Conservation (phyloP, 2,329 filamentous ascomycete species). For the Botrytis fragariae region DNA sequence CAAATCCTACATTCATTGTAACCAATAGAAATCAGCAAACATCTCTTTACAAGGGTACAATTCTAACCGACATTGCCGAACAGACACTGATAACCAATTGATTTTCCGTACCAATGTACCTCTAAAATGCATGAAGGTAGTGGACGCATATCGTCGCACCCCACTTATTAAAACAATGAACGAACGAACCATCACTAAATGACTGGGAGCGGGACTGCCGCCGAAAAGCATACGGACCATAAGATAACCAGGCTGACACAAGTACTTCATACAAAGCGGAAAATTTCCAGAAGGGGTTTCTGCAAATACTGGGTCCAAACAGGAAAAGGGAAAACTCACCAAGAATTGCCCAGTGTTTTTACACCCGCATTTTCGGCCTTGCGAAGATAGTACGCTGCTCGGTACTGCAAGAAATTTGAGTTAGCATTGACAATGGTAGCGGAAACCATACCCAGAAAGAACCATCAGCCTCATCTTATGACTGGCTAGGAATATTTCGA, state of each 20-base stretch:
- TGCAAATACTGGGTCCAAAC: not conserved
- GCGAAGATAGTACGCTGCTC: slow-evolving; percentile 85
- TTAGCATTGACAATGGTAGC: not conserved
- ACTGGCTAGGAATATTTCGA: slow-evolving; percentile 30
- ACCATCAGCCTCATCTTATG: slow-evolving; percentile 48
- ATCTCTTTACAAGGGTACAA: slow-evolving; percentile 8
- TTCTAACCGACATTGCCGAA: slow-evolving; percentile 18
- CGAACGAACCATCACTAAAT: slow-evolving; percentile 22
- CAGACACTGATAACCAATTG: slow-evolving; percentile 15
- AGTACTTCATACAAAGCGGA: slow-evolving; percentile 11
- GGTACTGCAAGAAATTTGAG: slow-evolving; percentile 53
- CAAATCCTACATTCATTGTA: slow-evolving; percentile 65
- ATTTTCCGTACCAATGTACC: slow-evolving; percentile 16
- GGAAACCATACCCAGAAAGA: not conserved
- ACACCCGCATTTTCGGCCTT: slow-evolving; percentile 84
- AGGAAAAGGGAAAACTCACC: slow-evolving; percentile 57
- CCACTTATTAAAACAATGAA: slow-evolving; percentile 24
- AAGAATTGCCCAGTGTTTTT: slow-evolving; percentile 90
- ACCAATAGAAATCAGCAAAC: slow-evolving; percentile 12
- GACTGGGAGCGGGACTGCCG: slow-evolving; percentile 19
- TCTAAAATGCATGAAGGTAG: slow-evolving; percentile 6
- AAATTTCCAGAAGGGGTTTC: not conserved
- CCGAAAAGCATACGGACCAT: slow-evolving; percentile 10
- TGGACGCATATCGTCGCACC: slow-evolving; percentile 17
- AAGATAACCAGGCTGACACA: slow-evolving; percentile 4